Evolutionary conservation across 345 rosid species (phyloP), one percentile per base, ranked within the genome.

Genomic region (Brassica juncea): DNA sequence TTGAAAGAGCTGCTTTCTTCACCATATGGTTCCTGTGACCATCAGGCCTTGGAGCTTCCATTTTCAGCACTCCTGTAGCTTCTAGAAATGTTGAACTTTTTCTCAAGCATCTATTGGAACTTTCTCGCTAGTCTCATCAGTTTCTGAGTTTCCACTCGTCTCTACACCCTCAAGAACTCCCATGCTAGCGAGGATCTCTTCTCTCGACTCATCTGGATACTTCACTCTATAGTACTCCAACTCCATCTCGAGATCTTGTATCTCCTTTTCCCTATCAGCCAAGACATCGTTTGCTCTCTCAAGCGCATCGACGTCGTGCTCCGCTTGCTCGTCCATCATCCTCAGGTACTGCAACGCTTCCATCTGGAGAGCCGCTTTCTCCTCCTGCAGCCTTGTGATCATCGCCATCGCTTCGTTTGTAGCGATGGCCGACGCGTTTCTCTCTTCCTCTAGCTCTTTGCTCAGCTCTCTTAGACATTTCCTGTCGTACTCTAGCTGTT

Each of bases 291-390:
- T 89, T 49, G 91, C 90, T 80, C 80, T 88, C 78, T 86, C 88
- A 65, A 92, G 81, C 5, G 88, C 91, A 59, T 89, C 94, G 21
- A 74, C 84, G 71, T 92, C 96, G 42, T 88, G 88, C 62, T 91
- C 97, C 0, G 92, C 91, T 81, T 93, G 94, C 82, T 89, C 97
- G 71, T 93, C 97, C 97, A 91, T 93, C 97, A 93, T 88, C 81
- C 97, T 89, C 69, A 93, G 80, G 85, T 85, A 87, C 79, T 93
- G 97, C 76, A 88, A 72, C 32, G 93, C 94, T 70, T 93, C 97
- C 97, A 89, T 91, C 59, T 84, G 90, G 42, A 91, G 88, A 42
- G 89, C 82, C 49, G 97, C 90, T 85, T 91, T 93, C 87, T 89
- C 97, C 75, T 90, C 97, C 78, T 92, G 97, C 78, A 92, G 81